Evolutionary conservation across 371 early-diverging fungal genomes (phyloP).

Genomic region (Mucor circinelloides): DNA sequence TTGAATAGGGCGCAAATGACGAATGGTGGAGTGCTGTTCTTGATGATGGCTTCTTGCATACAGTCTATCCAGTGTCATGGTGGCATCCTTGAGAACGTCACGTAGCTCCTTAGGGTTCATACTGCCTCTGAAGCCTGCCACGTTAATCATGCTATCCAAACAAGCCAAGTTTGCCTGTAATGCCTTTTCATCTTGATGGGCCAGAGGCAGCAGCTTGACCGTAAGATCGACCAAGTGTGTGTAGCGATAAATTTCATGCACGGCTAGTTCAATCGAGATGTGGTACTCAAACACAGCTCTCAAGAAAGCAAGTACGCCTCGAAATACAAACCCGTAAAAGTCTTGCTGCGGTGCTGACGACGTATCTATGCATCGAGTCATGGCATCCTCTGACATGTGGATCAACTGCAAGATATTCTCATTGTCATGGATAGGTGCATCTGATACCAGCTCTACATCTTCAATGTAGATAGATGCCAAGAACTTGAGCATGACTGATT

Average conservation of each 20-base stretch:
- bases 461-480: constrained; percentile 43
- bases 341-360: neutral
- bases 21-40: neutral
- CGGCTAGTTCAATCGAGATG: constrained; percentile 28
- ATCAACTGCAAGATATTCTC: constrained; percentile 20
- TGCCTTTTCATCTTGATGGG: constrained; percentile 9
- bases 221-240: constrained; percentile 24
- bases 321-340: constrained; percentile 19
- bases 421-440: constrained; percentile 25
- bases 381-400: constrained; percentile 13
- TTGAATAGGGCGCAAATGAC: neutral
- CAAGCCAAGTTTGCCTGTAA: constrained; percentile 29
- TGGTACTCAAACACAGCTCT: constrained; percentile 37
- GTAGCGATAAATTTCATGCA: constrained; percentile 9
- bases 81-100: constrained; percentile 24
- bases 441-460: constrained; percentile 30
- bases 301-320: constrained; percentile 35
- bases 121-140: constrained; percentile 32
- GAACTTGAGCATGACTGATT: constrained; percentile 32
- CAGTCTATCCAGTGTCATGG: neutral
- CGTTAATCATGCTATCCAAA: constrained; percentile 45
- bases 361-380: constrained; percentile 9
- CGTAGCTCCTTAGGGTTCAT: constrained; percentile 21
- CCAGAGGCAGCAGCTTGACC: constrained; percentile 17
- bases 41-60: neutral